A percentile compares a stretch with the other conserved stretches of the same genome.
phyloP scores from a whole-genome alignment of 495 filamentous ascomycete genomes.

The Peziza echinospora region DNA sequence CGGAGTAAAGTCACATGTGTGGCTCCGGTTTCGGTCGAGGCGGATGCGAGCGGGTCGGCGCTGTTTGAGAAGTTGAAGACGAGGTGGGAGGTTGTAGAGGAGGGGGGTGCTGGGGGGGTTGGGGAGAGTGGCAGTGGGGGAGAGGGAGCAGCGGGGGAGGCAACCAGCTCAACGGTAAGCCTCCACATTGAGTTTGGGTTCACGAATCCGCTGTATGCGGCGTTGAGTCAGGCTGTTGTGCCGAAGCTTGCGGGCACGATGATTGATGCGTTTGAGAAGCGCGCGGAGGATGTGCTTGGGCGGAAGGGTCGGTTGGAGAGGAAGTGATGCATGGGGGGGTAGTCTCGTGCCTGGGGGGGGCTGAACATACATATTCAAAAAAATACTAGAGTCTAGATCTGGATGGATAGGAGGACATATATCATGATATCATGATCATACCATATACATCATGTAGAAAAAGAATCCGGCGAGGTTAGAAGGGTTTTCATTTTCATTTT shows the following conservation, averaged over 20 bases:
- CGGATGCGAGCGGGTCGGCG: constrained; percentile 21
- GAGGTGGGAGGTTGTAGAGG: constrained; percentile 44
- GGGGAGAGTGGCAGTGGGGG: constrained; percentile 6
- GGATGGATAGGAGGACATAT: too few species aligned
- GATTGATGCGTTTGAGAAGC: constrained; percentile 81
- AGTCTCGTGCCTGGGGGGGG: too few species aligned
- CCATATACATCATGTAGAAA: too few species aligned
- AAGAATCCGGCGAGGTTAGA: too few species aligned
- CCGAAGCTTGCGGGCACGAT: constrained; percentile 67
- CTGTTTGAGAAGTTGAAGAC: constrained; percentile 61
- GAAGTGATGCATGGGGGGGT: too few species aligned
- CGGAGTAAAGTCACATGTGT: constrained; percentile 50
- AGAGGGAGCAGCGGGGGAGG: constrained; percentile 14
- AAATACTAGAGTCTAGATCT: too few species aligned
- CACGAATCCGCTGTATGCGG: constrained; percentile 59
- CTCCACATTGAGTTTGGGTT: constrained; percentile 64
- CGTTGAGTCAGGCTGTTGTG: constrained; percentile 54
- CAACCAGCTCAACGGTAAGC: constrained; percentile 41
- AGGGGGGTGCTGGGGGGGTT: constrained; percentile 22
- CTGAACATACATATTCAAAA: too few species aligned
- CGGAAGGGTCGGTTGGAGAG: too few species aligned
- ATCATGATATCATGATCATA: too few species aligned
- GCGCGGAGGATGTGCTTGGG: constrained; percentile 40
- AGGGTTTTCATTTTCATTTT: too few species aligned
- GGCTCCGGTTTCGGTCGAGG: constrained; percentile 44